phyloP scores from a whole-genome alignment of 495 filamentous ascomycete species.

The Talaromyces wortmannii region DNA sequence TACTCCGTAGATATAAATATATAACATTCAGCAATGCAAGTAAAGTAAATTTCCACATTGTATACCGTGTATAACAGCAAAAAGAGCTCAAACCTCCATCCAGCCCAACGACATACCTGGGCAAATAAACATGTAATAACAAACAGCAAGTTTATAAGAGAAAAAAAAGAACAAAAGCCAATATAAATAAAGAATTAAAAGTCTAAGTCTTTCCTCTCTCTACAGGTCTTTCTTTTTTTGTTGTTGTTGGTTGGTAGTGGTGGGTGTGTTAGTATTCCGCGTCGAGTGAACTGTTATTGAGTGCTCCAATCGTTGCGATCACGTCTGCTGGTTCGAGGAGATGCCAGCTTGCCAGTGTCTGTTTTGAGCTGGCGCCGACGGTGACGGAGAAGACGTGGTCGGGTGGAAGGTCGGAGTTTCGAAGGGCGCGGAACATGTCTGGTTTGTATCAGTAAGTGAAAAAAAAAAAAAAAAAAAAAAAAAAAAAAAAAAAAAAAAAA shows the following conservation, averaged over 20 bases:
- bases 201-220: no score
- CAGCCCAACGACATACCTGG: no score
- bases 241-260: not conserved
- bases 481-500: not conserved
- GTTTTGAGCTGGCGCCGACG: slow-evolving; percentile 79
- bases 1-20: not conserved
- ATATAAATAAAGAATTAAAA: no score
- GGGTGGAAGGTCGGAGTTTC: slow-evolving; percentile 45
- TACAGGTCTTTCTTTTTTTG: not conserved
- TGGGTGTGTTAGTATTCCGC: slow-evolving; percentile 1
- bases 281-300: slow-evolving; percentile 36
- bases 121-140: no score
- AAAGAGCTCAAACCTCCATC: no score
- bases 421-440: slow-evolving; percentile 63
- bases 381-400: slow-evolving; percentile 78
- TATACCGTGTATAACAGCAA: no score
- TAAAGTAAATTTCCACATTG: no score
- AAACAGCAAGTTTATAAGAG: no score
- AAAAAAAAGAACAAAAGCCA: no score
- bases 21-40: no score
- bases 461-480: not conserved
- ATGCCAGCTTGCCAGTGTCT: slow-evolving; percentile 81
- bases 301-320: slow-evolving; percentile 66
- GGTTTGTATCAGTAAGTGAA: not conserved
- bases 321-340: slow-evolving; percentile 83